Evolutionary conservation across 352 stramenopile genomes (phyloP), one percentile per base, ranked within the genome.

Genomic region (Phytophthora megakarya): DNA sequence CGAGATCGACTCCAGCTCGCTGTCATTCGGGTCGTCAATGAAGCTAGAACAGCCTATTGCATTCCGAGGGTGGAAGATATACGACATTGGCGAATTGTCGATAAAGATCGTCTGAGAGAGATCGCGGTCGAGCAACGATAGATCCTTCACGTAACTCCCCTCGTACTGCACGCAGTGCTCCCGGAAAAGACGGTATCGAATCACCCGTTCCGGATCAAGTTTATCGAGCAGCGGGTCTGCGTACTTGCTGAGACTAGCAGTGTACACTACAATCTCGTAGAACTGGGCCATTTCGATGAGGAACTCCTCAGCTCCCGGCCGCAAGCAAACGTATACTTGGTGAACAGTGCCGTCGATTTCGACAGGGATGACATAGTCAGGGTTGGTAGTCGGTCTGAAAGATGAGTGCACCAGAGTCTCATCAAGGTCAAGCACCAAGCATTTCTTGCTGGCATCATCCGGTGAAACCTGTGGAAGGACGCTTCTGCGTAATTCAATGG

Each of bases 191-290:
- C 95, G 88, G 54, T 87, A 85, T 26, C 89, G 80, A 62, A 99
- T 98, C 5, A 92, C 77, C 18, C 79, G 70, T 62, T 98, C 70
- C 12, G 88, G 87, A 77, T 99, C 97, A 16, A 99, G 83, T 43
- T 97, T 76, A 75, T 99, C 97, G 0, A 99, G 80, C 15, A 99
- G 77, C 10, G 96, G 96, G 72, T 99, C 93, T 8, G 97, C 97
- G 71, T 99, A 99, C 76, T 90, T 98, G 74, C 94, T 98, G 12
- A 99, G 78, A 76, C 86, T 98, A 11, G 97, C 97, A 5, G 97
- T 99, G 81, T 99, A 99, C 25, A 99, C 85, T 13, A 99, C 93
- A 56, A 99, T 96, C 75, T 99, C 97, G 73, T 99, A 99, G 65
- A 95, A 66, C 62, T 98, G 96, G 12, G 93, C 84, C 86, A 99